A percentile compares a stretch with the other conserved stretches of the same genome.
phyloP scores from a whole-genome alignment of 2,329 filamentous ascomycete genomes.

The Sclerotinia subarctica region DNA sequence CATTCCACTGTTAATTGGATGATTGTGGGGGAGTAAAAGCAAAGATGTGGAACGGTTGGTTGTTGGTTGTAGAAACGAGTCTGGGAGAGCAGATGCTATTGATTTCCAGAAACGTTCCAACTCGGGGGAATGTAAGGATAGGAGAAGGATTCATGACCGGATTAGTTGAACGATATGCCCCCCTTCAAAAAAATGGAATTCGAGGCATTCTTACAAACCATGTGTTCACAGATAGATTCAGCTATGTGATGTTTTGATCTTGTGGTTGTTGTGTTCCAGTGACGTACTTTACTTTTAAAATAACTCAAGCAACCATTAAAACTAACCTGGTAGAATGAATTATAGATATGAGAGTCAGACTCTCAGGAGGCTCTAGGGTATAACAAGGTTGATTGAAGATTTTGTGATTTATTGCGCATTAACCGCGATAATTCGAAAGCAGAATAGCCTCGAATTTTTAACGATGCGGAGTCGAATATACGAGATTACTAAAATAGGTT shows the following conservation, averaged over 20 bases:
- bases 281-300: background rate
- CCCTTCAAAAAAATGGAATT: background rate
- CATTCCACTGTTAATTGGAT: slow-evolving; percentile 6
- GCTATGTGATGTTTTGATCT: background rate
- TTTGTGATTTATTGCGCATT: slow-evolving; percentile 4
- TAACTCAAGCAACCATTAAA: background rate
- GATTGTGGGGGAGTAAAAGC: background rate
- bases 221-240: slow-evolving; percentile 9
- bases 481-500: slow-evolving; percentile 15
- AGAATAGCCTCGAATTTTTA: background rate
- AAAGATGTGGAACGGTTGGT: slow-evolving; percentile 2
- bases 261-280: slow-evolving; percentile 10
- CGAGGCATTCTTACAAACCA: background rate
- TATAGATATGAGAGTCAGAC: slow-evolving; percentile 2
- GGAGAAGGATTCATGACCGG: background rate
- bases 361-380: background rate
- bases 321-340: background rate
- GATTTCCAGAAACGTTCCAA: slow-evolving; percentile 9
- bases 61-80: slow-evolving; percentile 22
- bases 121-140: background rate
- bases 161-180: background rate
- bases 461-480: slow-evolving; percentile 7
- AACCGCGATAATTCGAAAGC: slow-evolving; percentile 2
- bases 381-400: background rate
- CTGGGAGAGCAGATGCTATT: slow-evolving; percentile 15